These are phyloP conservation scores for Hydnum rufescens DNA, from an alignment of 768 basidiomycete species.

Conservation along the genomic window DNA sequence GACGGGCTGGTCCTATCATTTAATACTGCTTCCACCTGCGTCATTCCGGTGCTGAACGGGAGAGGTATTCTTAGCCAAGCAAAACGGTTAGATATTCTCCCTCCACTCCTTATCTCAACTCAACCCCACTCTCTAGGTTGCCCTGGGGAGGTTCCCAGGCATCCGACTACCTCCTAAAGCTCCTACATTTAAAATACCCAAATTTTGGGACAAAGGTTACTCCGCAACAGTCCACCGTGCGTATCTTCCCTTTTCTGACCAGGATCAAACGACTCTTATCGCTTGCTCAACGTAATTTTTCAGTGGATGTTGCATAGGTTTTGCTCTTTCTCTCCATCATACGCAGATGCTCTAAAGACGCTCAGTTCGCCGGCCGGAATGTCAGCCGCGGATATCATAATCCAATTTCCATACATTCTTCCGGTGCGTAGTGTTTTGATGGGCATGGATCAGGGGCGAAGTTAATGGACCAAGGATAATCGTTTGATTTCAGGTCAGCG, in stretches of 20 bases:
- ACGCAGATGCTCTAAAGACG: constrained; percentile 39
- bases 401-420: constrained; percentile 71
- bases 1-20: constrained; percentile 83
- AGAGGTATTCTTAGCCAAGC: constrained; percentile 68
- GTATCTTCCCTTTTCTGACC: constrained; percentile 12
- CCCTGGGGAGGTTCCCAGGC: constrained; percentile 87
- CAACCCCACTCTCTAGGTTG: constrained; percentile 36
- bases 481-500: constrained; percentile 15
- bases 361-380: constrained; percentile 50
- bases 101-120: neutral
- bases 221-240: constrained; percentile 51
- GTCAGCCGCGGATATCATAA: constrained; percentile 42
- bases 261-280: neutral
- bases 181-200: constrained; percentile 90
- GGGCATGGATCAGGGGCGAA: neutral
- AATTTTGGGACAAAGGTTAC: constrained; percentile 77
- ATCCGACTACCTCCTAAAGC: constrained; percentile 78
- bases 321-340: constrained; percentile 68
- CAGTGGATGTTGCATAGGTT: constrained; percentile 87
- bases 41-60: constrained; percentile 73
- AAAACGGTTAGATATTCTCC: constrained; percentile 40
- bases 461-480: too few species aligned
- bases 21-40: constrained; percentile 77
- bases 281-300: too few species aligned
- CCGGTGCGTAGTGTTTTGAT: constrained; percentile 14